Conservation (phyloP, 805 yeast genomes). For the Metschnikowia chrysomelidarum region DNA sequence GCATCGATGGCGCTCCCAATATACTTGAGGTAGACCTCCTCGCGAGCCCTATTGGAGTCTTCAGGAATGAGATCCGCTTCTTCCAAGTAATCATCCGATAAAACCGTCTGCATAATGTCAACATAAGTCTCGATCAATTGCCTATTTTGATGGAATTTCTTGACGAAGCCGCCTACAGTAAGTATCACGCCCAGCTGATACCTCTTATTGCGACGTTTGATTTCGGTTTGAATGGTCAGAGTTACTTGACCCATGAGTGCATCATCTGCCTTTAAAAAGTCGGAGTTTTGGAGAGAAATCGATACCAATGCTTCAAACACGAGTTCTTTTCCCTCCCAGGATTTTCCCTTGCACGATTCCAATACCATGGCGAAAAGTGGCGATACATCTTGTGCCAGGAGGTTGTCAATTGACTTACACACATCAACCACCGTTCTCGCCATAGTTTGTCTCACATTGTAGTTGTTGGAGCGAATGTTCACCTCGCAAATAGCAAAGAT, state of each 20-base stretch:
- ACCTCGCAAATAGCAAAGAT: slow-evolving; percentile 52
- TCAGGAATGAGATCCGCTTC: slow-evolving; percentile 19
- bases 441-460: slow-evolving; percentile 63
- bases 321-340: slow-evolving; percentile 86
- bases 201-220: slow-evolving; percentile 59
- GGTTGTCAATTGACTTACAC: slow-evolving; percentile 41
- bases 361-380: slow-evolving; percentile 52
- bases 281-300: slow-evolving; percentile 47
- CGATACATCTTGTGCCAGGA: slow-evolving; percentile 17
- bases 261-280: slow-evolving; percentile 26
- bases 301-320: slow-evolving; percentile 69
- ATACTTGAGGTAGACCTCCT: slow-evolving; percentile 47
- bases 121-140: slow-evolving; percentile 40
- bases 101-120: slow-evolving; percentile 30
- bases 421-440: slow-evolving; percentile 66
- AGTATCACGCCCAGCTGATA: slow-evolving; percentile 60
- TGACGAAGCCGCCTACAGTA: slow-evolving; percentile 50
- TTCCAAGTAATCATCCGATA: slow-evolving; percentile 40
- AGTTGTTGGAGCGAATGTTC: slow-evolving; percentile 56
- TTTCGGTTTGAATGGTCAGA: slow-evolving; percentile 54
- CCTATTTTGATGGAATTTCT: slow-evolving; percentile 32
- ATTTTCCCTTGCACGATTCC: slow-evolving; percentile 67
- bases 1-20: slow-evolving; percentile 25
- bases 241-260: slow-evolving; percentile 36
- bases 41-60: slow-evolving; percentile 28